Percentiles rank a stretch among this genome's conserved stretches.
phyloP scores from a whole-genome alignment of 768 basidiomycete genomes.

The Fomitopsis serialis region DNA sequence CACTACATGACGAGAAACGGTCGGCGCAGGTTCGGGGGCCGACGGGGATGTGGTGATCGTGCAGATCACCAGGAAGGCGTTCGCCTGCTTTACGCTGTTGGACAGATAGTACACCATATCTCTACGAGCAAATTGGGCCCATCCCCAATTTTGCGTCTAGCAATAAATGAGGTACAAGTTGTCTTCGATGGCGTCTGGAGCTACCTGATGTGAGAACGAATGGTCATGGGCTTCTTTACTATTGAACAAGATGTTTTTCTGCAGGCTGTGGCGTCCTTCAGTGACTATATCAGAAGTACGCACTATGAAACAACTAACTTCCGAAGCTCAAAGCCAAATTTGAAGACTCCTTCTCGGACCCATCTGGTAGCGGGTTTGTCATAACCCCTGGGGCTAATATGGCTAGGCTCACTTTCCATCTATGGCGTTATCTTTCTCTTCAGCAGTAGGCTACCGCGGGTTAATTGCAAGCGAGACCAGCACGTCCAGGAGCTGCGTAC shows the following conservation, averaged over 20 bases:
- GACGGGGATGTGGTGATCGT: conserved; percentile 68
- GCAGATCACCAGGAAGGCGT: conserved; percentile 73
- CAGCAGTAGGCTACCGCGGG: conserved; percentile 58
- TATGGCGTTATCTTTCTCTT: conserved; percentile 65
- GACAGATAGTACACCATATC: conserved; percentile 61
- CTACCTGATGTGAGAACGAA: conserved; percentile 67
- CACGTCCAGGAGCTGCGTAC: conserved; percentile 31
- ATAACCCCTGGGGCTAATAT: background rate
- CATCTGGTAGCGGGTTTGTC: conserved; percentile 42
- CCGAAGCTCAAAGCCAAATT: conserved; percentile 78
- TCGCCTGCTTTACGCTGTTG: conserved; percentile 43
- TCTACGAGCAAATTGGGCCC: conserved; percentile 78
- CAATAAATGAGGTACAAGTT: conserved; percentile 9
- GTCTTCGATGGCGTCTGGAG: conserved; percentile 6
- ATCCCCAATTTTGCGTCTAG: conserved; percentile 85
- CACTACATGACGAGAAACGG: conserved; percentile 45
- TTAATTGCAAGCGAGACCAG: background rate
- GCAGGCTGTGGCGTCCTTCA: conserved; percentile 20
- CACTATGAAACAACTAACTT: conserved; percentile 35
- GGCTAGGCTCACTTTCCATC: conserved; percentile 44
- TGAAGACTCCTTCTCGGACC: conserved; percentile 81
- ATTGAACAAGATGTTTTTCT: conserved; percentile 51
- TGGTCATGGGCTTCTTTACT: conserved; percentile 80
- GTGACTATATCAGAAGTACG: background rate
- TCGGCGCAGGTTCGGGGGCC: conserved; percentile 39